A percentile compares a stretch with the other conserved stretches of the same genome.
Conservation (phyloP, 495 filamentous ascomycete species). For the Schizothecium vesticola region DNA sequence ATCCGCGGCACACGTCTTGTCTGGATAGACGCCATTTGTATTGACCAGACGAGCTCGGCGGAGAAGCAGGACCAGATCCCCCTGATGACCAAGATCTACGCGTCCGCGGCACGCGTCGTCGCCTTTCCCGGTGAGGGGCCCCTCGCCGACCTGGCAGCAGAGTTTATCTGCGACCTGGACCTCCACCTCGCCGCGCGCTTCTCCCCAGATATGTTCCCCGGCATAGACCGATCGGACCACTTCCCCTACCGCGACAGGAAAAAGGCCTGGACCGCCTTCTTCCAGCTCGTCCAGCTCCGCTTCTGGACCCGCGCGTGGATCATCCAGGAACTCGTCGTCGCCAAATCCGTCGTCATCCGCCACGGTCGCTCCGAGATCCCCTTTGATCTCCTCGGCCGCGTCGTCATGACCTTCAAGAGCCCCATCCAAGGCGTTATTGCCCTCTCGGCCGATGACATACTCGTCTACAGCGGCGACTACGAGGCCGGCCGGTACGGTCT, state of each 20-base stretch:
- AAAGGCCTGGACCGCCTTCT: background rate
- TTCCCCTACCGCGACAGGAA: background rate
- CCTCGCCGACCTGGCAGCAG: background rate
- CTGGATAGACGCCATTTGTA: background rate
- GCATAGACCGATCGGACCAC: background rate
- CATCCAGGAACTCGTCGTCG: conserved; percentile 2
- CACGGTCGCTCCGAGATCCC: background rate
- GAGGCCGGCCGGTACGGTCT: background rate
- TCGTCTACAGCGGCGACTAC: background rate
- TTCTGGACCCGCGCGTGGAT: background rate
- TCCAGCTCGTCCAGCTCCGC: background rate
- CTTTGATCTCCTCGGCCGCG: background rate
- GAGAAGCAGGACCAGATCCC: conserved; percentile 1
- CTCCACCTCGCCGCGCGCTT: background rate
- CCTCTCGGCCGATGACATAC: background rate
- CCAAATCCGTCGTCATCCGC: background rate
- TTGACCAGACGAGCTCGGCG: background rate
- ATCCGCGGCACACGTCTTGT: background rate
- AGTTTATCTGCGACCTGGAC: background rate
- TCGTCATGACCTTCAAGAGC: background rate
- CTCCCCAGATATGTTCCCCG: background rate
- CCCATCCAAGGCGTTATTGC: background rate
- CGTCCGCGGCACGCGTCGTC: background rate
- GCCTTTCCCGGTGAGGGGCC: background rate
- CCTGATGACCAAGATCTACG: background rate